Percentiles rank a stretch among this genome's conserved stretches.
Evolutionary conservation across 1,284 basidiomycete species (phyloP).

Genomic region (Violaceomyces palustris): DNA sequence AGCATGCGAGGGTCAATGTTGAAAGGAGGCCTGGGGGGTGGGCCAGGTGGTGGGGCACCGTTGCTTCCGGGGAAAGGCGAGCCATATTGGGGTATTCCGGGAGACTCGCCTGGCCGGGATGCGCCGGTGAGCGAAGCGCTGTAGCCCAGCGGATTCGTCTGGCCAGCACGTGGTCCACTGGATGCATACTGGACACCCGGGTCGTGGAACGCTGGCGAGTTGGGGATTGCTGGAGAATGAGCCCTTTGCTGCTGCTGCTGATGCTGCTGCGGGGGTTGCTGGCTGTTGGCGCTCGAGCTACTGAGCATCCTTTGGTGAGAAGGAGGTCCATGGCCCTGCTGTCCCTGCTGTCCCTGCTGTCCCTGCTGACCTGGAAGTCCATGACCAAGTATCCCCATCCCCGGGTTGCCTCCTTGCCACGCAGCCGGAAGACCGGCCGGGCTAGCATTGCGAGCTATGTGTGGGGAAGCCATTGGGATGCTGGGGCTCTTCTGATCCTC

Average conservation of each 20-base stretch:
- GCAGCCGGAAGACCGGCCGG: too few relatives aligned
- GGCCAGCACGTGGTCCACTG: too few relatives aligned
- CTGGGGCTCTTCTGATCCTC: too few relatives aligned
- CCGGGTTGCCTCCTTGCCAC: too few relatives aligned
- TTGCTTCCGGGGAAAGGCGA: constrained; percentile 16
- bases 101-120: constrained; percentile 8
- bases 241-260: constrained; percentile 7
- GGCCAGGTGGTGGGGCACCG: too few relatives aligned
- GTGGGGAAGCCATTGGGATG: too few relatives aligned
- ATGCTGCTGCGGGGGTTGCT: constrained; percentile 5
- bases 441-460: too few relatives aligned
- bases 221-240: constrained; percentile 12
- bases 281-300: constrained; percentile 13
- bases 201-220: constrained; percentile 10
- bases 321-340: not conserved
- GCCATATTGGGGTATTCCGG: constrained; percentile 9
- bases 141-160: constrained; percentile 6
- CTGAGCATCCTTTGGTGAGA: constrained; percentile 1
- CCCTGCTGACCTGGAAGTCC: constrained; percentile 9
- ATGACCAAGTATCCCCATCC: too few relatives aligned
- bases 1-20: constrained; percentile 34
- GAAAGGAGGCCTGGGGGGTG: constrained; percentile 24
- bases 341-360: constrained; percentile 7
- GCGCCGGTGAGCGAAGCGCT: constrained; percentile 15
- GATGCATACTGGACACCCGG: constrained; percentile 15